Percentiles rank a stretch among this genome's conserved stretches.
Conservation (phyloP, 768 basidiomycete genomes). For the Coprinellus micaceus region DNA sequence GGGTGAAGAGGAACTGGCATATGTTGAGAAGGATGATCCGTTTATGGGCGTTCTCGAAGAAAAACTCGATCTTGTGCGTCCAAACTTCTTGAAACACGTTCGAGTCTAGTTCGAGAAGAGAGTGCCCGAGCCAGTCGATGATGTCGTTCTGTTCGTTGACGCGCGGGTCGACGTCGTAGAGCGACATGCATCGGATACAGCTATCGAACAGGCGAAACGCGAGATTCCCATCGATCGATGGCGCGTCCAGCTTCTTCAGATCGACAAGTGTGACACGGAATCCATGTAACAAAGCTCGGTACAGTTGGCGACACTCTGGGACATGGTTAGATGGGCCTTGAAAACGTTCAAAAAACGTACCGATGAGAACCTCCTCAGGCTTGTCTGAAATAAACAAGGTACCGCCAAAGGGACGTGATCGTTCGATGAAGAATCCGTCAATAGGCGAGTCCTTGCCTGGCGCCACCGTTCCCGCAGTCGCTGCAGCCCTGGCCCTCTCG, state of each 20-base stretch:
- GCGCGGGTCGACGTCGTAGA: constrained; percentile 71
- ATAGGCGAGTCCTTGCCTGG: constrained; percentile 27
- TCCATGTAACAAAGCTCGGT: constrained; percentile 85
- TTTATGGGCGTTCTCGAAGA: constrained; percentile 75
- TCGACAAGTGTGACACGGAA: constrained; percentile 75
- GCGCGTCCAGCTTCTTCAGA: constrained; percentile 76
- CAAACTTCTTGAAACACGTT: constrained; percentile 96
- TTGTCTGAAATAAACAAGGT: constrained; percentile 78
- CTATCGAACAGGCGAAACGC: constrained; percentile 87
- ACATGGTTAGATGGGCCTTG: constrained; percentile 9
- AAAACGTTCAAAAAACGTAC: constrained; percentile 38
- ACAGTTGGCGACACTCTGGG: constrained; percentile 80
- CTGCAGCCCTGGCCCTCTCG: constrained; percentile 47
- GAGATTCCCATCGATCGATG: constrained; percentile 78
- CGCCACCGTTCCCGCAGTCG: constrained; percentile 10
- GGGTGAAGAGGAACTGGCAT: constrained; percentile 76
- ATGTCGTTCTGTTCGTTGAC: constrained; percentile 66
- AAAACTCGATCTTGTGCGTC: constrained; percentile 89
- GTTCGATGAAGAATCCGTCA: constrained; percentile 75
- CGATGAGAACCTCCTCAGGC: constrained; percentile 76
- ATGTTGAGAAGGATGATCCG: constrained; percentile 80
- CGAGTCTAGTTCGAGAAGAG: constrained; percentile 77
- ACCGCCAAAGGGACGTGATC: constrained; percentile 75
- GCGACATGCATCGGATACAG: constrained; percentile 76
- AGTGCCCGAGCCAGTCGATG: constrained; percentile 78